Evolutionary conservation across 2,329 filamentous ascomycete species (phyloP).

Genomic region (Leptodontidium sp.): DNA sequence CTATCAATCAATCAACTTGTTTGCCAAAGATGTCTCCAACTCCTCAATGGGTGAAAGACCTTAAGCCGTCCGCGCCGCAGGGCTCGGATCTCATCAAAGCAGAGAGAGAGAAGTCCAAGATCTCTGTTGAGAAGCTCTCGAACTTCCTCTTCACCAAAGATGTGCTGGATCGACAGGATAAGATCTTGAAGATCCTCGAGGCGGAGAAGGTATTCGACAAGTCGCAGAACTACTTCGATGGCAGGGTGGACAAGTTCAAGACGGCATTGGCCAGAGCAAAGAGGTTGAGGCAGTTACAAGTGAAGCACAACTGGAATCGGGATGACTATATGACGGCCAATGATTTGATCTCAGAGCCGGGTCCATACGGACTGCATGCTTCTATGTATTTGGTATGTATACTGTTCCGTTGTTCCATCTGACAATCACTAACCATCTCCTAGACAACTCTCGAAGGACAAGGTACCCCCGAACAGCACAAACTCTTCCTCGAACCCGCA

Average conservation of each 20-base stretch:
- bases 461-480: constrained; percentile 76
- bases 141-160: constrained; percentile 75
- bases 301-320: constrained; percentile 71
- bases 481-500: constrained; percentile 74
- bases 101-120: constrained; percentile 72
- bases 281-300: constrained; percentile 70
- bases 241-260: constrained; percentile 73
- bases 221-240: constrained; percentile 78
- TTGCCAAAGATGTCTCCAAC: constrained; percentile 40
- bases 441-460: constrained; percentile 75
- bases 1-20: background rate
- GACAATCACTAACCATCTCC: constrained; percentile 17
- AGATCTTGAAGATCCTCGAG: constrained; percentile 70
- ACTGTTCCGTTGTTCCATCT: background rate
- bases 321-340: constrained; percentile 72
- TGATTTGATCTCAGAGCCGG: constrained; percentile 76
- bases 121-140: constrained; percentile 72
- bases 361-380: constrained; percentile 77
- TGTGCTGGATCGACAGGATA: constrained; percentile 65
- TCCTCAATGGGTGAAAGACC: constrained; percentile 68
- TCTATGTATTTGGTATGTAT: constrained; percentile 68
- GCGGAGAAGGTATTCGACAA: constrained; percentile 79
- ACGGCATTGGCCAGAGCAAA: constrained; percentile 75
- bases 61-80: constrained; percentile 72
- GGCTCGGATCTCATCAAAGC: constrained; percentile 73